Base-by-base conservation (phyloP, 2,329 filamentous ascomycete genomes). In the Xylariaceae sp. region DNA sequence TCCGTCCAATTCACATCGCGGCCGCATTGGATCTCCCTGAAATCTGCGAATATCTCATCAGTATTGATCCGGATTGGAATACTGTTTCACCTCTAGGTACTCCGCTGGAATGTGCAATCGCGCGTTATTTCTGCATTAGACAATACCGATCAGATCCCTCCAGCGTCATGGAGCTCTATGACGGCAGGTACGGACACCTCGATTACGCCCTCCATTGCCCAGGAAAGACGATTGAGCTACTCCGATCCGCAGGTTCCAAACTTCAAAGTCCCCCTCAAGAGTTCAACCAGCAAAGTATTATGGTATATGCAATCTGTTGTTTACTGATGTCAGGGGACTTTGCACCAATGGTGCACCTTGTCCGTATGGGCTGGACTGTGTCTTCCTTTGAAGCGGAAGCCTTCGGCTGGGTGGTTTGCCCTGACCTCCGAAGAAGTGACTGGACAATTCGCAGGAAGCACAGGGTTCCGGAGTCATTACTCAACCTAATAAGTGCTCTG, bases 1-100 rank as follows among this genome's bases (percentile, higher is more conserved):
- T 42, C 13, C 34, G 35, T 13, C 17, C 40, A 15, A 34, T 38
- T 13, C 40, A 42, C 31, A 19, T 42, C 13, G 40, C 40, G 1
- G 34, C 40, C 28, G 16, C 15, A 2, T 28, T 42, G 9, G 40
- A 38, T 37, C 34, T 42, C 3, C 30, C 40, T 4, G 40, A 40
- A 11, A 38, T 34, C 19, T 42, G 35, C 13, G 34, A 42, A 26
- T 13, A 42, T 11, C 34, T 42, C 8, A 2, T 42, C 21, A 9
- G 21, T 13, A 12, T 12, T 8, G 34, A 42, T 11, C 3, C 18
- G 14, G 15, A 34, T 4, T 34, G 40, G 34, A 38, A 42, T 9
- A 33, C 18, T 1, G 21, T 34, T 31, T 38, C 34, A 3, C 11
- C 8, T 4, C 9, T 38, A 16, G 40, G 40, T 8, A 26, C 30